Base-by-base conservation (phyloP, 2,329 filamentous ascomycete species). In the Exophiala viscosa region DNA sequence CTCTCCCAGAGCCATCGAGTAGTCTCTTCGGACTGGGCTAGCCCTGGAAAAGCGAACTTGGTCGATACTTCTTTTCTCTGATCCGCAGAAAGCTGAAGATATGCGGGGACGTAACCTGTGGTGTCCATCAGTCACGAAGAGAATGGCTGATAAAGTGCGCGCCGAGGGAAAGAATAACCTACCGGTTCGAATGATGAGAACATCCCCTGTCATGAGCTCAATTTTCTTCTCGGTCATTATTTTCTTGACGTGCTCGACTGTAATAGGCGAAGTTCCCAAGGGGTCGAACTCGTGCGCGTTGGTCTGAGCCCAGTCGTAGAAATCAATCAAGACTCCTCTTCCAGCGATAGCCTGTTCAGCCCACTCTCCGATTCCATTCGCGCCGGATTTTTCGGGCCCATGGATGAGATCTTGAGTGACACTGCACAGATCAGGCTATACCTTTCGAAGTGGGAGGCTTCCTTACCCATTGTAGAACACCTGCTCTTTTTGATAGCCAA, bases 171-270 rank as follows among this genome's bases (percentile, higher is more conserved):
- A 33, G 32, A 13, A 7, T 33, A 82, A 80, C 58, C 78, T 80
- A 0, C 85, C 85, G 1, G 79, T 82, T 13, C 85, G 76, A n/a
- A 89, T 64, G 42, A 88, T 73, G 9, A 88, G 73, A 46, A 88
- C 79, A 55, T 88, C 84, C 3, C 85, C 85, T 1, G 75, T 66
- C 51, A 73, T 73, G 49, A 73, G 68, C 28, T 61, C 52, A 43
- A 72, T 67, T 9, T 67, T 65, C 51, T 63, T 66, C 36, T 72
- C 69, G 5, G 49, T 47, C 1, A 67, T 67, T 58, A 81, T 75
- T 52, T 79, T 74, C 36, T 77, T 77, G 63, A 85, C 83, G 17
- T 74, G 70, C 59, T 81, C 70, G 0, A 73, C 69, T 3, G 73
- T 73, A 45, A 81, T 75, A 1, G 80, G 73, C 14, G 69, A 64